A percentile compares a stretch with the other conserved stretches of the same genome.
These are phyloP conservation scores for Salix dunnii DNA, from an alignment of 345 rosid species.

Conservation along the genomic window DNA sequence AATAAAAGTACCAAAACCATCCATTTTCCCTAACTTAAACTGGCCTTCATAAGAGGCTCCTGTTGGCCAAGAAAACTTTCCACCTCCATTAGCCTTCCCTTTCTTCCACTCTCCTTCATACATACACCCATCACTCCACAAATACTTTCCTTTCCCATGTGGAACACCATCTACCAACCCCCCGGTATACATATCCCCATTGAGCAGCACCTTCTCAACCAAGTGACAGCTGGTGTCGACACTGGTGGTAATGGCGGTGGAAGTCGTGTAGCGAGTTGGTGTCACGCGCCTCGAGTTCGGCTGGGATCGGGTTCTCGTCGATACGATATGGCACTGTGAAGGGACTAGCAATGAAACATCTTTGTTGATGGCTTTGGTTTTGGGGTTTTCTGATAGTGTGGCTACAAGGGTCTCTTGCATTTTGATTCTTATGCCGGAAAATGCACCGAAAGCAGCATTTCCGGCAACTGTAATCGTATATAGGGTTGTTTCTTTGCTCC, in stretches of 20 bases:
- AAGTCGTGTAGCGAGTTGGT: slow-evolving; percentile 10
- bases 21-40: slow-evolving; percentile 60
- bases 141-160: slow-evolving; percentile 63
- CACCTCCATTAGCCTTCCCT: slow-evolving; percentile 56
- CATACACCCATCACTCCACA: slow-evolving; percentile 75
- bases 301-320: not conserved
- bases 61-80: slow-evolving; percentile 70
- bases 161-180: slow-evolving; percentile 45
- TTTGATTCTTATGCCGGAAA: not conserved
- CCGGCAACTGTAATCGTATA: not conserved
- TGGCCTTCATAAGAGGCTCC: slow-evolving; percentile 72
- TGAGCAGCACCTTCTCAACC: slow-evolving; percentile 43
- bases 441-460: not conserved
- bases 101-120: slow-evolving; percentile 63
- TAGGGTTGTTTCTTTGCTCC: too few species aligned
- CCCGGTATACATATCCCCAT: slow-evolving; percentile 73
- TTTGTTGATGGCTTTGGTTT: not conserved
- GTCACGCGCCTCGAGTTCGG: slow-evolving; percentile 21
- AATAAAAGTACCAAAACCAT: slow-evolving; percentile 56
- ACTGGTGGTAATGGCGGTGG: not conserved
- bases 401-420: slow-evolving; percentile 21
- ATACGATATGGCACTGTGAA: not conserved
- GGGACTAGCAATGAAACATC: not conserved
- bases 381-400: too few species aligned
- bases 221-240: not conserved